phyloP scores from a whole-genome alignment of 306 rosid species.

The Pyrus betulifolia region DNA sequence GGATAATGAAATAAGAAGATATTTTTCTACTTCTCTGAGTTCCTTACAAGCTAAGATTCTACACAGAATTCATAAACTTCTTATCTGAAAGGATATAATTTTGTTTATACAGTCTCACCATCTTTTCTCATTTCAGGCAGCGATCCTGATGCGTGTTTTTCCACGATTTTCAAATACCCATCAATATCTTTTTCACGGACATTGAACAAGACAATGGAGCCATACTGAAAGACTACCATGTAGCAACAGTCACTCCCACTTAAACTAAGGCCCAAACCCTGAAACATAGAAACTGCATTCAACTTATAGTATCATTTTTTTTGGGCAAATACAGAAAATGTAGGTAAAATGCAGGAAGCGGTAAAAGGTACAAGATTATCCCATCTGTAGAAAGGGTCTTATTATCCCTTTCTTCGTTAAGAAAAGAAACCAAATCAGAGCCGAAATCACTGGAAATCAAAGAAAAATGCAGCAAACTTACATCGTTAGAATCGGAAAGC shows the following conservation, averaged over 20 bases:
- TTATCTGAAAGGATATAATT: neutral
- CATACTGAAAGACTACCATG: slow-evolving; percentile 97
- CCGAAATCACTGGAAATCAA: neutral
- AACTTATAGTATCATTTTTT: neutral
- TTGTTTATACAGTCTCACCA: slow-evolving; percentile 40
- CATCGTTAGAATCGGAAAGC: slow-evolving; percentile 38
- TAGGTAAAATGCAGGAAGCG: neutral
- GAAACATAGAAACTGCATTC: slow-evolving; percentile 28
- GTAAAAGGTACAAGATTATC: neutral
- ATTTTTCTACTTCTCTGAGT: too few relatives aligned
- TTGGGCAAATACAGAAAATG: neutral
- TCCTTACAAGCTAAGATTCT: too few relatives aligned
- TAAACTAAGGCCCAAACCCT: slow-evolving; percentile 58
- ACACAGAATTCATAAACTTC: neutral
- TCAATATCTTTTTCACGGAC: slow-evolving; percentile 69
- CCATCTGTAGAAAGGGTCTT: neutral
- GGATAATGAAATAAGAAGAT: too few relatives aligned
- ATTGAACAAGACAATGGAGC: slow-evolving; percentile 86
- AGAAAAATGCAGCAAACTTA: slow-evolving; percentile 19
- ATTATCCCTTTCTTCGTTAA: neutral
- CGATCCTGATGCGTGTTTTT: slow-evolving; percentile 73
- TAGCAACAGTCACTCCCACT: slow-evolving; percentile 65
- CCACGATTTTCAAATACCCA: slow-evolving; percentile 64
- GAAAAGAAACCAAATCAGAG: neutral
- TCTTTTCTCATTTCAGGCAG: slow-evolving; percentile 98